A percentile compares a stretch with the other conserved stretches of the same genome.
phyloP scores from a whole-genome alignment of 2,329 filamentous ascomycete genomes.

The Cercospora canescens region DNA sequence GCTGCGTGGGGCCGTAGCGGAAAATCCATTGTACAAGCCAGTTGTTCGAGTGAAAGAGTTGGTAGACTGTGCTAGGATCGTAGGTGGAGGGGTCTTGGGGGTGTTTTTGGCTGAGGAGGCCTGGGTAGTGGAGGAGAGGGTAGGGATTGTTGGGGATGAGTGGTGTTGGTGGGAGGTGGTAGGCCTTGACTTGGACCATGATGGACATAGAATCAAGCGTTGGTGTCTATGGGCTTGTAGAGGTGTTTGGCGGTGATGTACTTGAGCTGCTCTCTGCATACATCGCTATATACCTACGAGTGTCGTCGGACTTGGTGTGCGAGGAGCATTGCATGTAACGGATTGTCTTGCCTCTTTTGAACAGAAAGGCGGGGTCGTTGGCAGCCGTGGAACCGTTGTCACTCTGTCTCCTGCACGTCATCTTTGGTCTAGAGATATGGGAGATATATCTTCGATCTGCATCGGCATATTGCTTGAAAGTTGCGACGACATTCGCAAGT shows the following conservation, averaged over 20 bases:
- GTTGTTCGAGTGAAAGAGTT: slow-evolving; percentile 50
- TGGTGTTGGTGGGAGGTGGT: slow-evolving; percentile 45
- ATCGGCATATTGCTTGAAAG: not conserved
- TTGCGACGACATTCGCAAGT: not conserved
- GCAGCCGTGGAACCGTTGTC: not conserved
- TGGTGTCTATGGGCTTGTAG: not conserved
- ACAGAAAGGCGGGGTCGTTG: not conserved
- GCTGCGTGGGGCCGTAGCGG: slow-evolving; percentile 56
- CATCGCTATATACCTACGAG: not conserved
- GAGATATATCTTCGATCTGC: not conserved
- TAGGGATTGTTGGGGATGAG: slow-evolving; percentile 55
- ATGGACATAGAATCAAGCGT: not conserved
- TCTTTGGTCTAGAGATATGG: not conserved
- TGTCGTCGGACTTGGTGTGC: slow-evolving; percentile 1
- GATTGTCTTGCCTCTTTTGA: not conserved
- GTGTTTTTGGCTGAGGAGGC: slow-evolving; percentile 37
- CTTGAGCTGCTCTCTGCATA: not conserved
- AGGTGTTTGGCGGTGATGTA: not conserved
- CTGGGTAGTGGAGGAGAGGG: slow-evolving; percentile 56
- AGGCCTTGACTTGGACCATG: slow-evolving; percentile 32
- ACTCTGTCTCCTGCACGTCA: not conserved
- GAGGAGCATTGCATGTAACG: not conserved
- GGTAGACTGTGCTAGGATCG: slow-evolving; percentile 39
- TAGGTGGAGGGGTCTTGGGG: slow-evolving; percentile 5
- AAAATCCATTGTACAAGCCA: slow-evolving; percentile 60